Evolutionary conservation across 371 early-diverging fungal species (phyloP).

Genomic region (Actinomortierella ambigua): DNA sequence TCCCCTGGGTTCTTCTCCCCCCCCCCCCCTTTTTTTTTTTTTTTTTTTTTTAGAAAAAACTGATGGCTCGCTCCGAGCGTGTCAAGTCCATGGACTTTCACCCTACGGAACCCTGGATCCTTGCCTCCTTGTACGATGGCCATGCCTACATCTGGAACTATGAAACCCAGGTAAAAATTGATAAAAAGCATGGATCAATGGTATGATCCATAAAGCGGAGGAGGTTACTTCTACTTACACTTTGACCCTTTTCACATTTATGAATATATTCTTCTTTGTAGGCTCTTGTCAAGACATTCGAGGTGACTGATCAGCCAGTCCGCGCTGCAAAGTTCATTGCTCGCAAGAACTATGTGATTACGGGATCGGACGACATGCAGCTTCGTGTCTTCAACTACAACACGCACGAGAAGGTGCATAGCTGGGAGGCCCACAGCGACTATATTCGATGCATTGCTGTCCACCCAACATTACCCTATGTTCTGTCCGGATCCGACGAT

Average conservation of each 20-base stretch:
- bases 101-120: slow-evolving; percentile 99
- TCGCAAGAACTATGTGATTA: slow-evolving; percentile 95
- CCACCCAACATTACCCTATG: slow-evolving; percentile 91
- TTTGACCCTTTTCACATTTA: too few species aligned
- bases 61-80: slow-evolving; percentile 91
- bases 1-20: not conserved
- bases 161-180: slow-evolving; percentile 85
- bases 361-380: slow-evolving; percentile 98
- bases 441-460: slow-evolving; percentile 98
- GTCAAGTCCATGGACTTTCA: slow-evolving; percentile 99
- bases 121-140: slow-evolving; percentile 98
- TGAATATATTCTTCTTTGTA: too few species aligned
- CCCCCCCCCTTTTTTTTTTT: not conserved
- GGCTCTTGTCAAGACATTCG: slow-evolving; percentile 95
- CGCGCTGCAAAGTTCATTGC: slow-evolving; percentile 96
- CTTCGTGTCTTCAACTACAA: slow-evolving; percentile 99
- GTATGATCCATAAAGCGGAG: too few species aligned
- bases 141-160: slow-evolving; percentile 99
- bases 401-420: slow-evolving; percentile 94
- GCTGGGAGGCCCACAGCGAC: slow-evolving; percentile 98
- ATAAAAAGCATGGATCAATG: too few species aligned
- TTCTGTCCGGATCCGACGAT: slow-evolving; percentile 98
- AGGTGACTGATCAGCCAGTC: slow-evolving; percentile 93
- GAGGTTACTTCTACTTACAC: too few species aligned
- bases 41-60: slow-evolving; percentile 57